A percentile compares a stretch with the other conserved stretches of the same genome.
These are phyloP conservation scores for Amphibolis antarctica DNA, from an alignment of 106 monocot genomes.

Conservation along the genomic window DNA sequence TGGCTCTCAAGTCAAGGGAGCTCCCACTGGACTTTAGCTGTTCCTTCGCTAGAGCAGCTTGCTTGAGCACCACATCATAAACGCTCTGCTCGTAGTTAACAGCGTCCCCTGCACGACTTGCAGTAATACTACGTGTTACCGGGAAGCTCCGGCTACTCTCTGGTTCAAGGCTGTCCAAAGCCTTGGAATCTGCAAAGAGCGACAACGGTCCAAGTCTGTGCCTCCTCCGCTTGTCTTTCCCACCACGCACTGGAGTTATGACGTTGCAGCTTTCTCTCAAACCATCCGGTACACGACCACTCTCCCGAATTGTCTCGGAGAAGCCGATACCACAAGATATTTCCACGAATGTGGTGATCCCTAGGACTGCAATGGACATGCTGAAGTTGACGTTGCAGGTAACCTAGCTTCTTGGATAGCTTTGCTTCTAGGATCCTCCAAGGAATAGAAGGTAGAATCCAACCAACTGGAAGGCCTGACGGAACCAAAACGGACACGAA, in stretches of 20 bases:
- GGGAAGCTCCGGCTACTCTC: neutral
- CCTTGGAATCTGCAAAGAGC: conserved; percentile 22
- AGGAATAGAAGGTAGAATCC: neutral
- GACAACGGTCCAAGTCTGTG: conserved; percentile 16
- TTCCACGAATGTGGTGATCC: neutral
- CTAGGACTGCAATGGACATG: conserved; percentile 3
- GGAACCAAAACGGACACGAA: neutral
- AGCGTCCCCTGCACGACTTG: conserved; percentile 38
- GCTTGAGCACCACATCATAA: conserved; percentile 87
- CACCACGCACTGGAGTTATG: neutral
- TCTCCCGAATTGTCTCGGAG: neutral
- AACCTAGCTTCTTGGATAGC: neutral
- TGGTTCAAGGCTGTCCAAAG: neutral
- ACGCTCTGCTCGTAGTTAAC: conserved; percentile 74
- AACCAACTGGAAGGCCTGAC: neutral
- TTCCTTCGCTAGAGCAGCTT: conserved; percentile 71
- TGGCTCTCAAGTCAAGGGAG: conserved; percentile 21
- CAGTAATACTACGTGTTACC: conserved; percentile 36
- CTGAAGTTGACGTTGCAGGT: neutral
- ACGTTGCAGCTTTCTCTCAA: neutral
- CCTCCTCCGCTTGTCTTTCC: conserved; percentile 10
- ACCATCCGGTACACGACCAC: neutral
- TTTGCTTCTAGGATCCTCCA: neutral
- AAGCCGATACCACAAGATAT: neutral
- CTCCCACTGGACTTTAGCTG: conserved; percentile 9